Percentiles rank a stretch among this genome's conserved stretches.
Evolutionary conservation across 179 eudicot species (phyloP).

Genomic region (Sideroxylon spinosum): DNA sequence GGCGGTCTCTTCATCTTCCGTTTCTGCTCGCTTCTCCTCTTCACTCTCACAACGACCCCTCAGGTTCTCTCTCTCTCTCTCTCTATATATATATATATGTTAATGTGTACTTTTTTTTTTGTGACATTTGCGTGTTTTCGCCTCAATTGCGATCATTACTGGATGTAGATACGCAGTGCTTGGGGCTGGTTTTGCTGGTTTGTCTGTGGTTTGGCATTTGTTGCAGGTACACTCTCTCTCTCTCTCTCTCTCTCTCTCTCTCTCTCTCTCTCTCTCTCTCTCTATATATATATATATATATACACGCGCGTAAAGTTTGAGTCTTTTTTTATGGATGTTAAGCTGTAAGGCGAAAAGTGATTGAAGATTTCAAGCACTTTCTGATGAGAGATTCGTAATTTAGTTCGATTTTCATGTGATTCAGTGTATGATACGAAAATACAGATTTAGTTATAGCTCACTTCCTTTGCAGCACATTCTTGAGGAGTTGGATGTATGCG

Average conservation of each 20-base stretch:
- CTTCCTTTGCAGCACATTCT: constrained; percentile 60
- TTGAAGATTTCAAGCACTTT: too few species aligned
- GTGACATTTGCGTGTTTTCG: too few species aligned
- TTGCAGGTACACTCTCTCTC: constrained; percentile 45
- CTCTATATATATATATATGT: background rate
- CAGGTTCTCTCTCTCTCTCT: constrained; percentile 24
- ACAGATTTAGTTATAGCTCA: background rate
- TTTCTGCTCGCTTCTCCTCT: constrained; percentile 19
- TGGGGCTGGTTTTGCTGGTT: constrained; percentile 99
- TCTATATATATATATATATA: background rate
- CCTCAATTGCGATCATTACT: background rate
- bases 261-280: constrained; percentile 25
- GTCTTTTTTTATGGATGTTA: background rate
- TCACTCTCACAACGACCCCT: constrained; percentile 24
- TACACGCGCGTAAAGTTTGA: too few species aligned
- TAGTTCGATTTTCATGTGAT: background rate
- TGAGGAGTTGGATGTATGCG: constrained; percentile 40
- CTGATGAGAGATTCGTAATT: background rate
- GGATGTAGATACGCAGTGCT: constrained; percentile 73
- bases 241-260: constrained; percentile 12
- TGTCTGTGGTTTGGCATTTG: constrained; percentile 89
- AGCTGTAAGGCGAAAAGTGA: too few species aligned
- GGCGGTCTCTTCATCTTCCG: background rate
- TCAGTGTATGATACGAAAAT: background rate
- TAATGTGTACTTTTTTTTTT: background rate